Percentiles rank a stretch among this genome's conserved stretches.
phyloP scores from a whole-genome alignment of 768 basidiomycete genomes.

The Mycena capillaripes region DNA sequence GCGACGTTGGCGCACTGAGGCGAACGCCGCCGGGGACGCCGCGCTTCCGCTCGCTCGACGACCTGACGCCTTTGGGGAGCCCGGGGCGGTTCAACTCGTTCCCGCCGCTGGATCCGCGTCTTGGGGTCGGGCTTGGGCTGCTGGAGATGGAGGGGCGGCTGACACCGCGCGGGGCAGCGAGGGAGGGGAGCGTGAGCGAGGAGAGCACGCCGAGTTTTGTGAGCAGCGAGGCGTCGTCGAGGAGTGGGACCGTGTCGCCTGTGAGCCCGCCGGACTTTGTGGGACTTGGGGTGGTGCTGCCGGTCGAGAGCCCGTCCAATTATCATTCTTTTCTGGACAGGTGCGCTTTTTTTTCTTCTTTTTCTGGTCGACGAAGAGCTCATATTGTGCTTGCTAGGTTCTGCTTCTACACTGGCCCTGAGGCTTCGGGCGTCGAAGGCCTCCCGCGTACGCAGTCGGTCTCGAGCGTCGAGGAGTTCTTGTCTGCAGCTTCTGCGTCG shows the following conservation, averaged over 20 bases:
- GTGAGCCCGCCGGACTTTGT: conserved; percentile 36
- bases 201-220: conserved; percentile 32
- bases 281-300: conserved; percentile 34
- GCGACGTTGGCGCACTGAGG: conserved; percentile 55
- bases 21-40: neutral
- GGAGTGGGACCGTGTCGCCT: conserved; percentile 30
- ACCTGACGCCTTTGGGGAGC: conserved; percentile 40
- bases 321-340: conserved; percentile 76
- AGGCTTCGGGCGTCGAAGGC: conserved; percentile 37
- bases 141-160: conserved; percentile 25
- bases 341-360: conserved; percentile 54
- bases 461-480: conserved; percentile 67
- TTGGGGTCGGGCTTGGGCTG: conserved; percentile 12
- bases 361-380: conserved; percentile 17
- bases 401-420: conserved; percentile 84
- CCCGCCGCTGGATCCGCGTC: conserved; percentile 42
- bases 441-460: conserved; percentile 60
- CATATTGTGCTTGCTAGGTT: conserved; percentile 59
- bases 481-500: conserved; percentile 49
- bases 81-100: conserved; percentile 54
- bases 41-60: conserved; percentile 33
- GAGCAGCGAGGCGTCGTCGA: conserved; percentile 29
- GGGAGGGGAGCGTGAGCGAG: conserved; percentile 27
- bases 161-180: conserved; percentile 40
- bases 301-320: conserved; percentile 47